Base-by-base conservation (phyloP, 2,329 filamentous ascomycete genomes). In the Pleoardoris graminearum region DNA sequence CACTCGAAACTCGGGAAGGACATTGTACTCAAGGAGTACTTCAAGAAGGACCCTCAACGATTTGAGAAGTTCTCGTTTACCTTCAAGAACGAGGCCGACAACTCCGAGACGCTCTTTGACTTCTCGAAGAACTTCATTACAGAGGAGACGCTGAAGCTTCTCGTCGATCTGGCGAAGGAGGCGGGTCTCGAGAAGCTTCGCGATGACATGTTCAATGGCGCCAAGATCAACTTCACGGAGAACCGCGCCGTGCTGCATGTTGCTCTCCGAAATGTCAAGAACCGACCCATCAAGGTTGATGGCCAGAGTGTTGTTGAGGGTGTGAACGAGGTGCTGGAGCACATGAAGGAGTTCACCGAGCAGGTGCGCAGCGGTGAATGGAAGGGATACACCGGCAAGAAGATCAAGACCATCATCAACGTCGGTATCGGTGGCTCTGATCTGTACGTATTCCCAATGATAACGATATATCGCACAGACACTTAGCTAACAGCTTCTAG, bases 151-250 rank as follows among this genome's bases (percentile, higher is more conserved):
- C 81, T 97, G 46, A 82, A 88, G 61, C 83, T 96, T 44, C 84
- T 99, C 48, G 82, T 95, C 67, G 87, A 96, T 80, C 86, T 99
- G 23, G 94, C 94, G 59, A 87, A 92, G 77, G 89, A 97, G 79
- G 91, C 93, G 61, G 87, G 88, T 63, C 77, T 99, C 33, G 92
- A 96, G 81, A 84, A 95, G 81, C 90, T 97, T 74, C 89, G 94
- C 60, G 93, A 99, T 85, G 87, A 87, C 71, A 96, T 99, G 92
- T 99, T 99, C 78, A 87, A 86, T 53, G 94, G 94, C 66, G 90
- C 97, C 72, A 93, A 95, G 84, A 97, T 99, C 82, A 99, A 99
- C 85, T 97, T 97, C 80, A 99, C 94, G 55, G 94, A 99, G 82
- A 82, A 93, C 73, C 88, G 94, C 61, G 94, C 94, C 61, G 94